Base-by-base conservation (phyloP, 2,329 filamentous ascomycete species). In the Pseudocercospora fijiensis region DNA sequence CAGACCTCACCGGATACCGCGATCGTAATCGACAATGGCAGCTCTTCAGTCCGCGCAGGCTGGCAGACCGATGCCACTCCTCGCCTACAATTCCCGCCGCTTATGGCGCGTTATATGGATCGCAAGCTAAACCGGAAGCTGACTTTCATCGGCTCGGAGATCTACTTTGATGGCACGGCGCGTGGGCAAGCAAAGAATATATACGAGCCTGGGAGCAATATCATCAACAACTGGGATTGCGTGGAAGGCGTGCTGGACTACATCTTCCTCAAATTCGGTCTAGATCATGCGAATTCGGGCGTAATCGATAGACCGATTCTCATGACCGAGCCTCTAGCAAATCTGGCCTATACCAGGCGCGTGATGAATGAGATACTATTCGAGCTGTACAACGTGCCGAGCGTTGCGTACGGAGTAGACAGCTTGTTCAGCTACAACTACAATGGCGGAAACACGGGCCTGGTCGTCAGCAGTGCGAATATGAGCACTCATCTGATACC, bases 11-110 rank as follows among this genome's bases (percentile, higher is more conserved):
- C 72, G 49, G 75, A 79, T 60, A 90, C 88, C 58, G 91, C 92
- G 57, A 97, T 99, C 73, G 91, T 99, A 67, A 98, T 99, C 75
- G 95, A 99, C 81, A 97, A 97, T 89, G 95, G 95, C 70, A 95
- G 94, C 24, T 96, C 90, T 59, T 83, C 88, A 30, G 87, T 97
- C 64, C 92, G 96, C 78, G 94, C 94, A 59, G 95, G 95, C 69
- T 99, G 94, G 93, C 96, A 93, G 7, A 96, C 96, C 75, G 94
- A 98, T 73, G 82, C 87, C 66, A 81, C 83, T n/a, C 95, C 95
- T 1, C 87, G 91, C 67, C 83, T 98, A 61, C 85, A 85, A 66
- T 84, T 96, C 41, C 91, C 93, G 1, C 94, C 95, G 11, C 90
- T 97, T 69, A 96, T 96, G 87, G 90, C 95, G 68, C 92, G 94